Evolutionary conservation across 2,329 filamentous ascomycete species (phyloP).

Genomic region (Aplosporella prunicola): DNA sequence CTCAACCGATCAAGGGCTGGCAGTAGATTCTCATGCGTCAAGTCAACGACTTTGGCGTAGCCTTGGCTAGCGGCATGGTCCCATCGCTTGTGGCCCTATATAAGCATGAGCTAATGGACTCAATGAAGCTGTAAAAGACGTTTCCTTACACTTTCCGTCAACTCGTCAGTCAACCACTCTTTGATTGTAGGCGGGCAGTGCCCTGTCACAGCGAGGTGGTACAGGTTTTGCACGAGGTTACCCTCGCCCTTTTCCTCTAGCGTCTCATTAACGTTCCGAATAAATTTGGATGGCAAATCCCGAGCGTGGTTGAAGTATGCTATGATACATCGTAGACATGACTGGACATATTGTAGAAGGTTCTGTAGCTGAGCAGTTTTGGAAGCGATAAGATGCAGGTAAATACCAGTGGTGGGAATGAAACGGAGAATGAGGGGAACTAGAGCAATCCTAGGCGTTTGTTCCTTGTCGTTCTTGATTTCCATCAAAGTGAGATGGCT

Average conservation of each 20-base stretch:
- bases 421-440: conserved; percentile 77
- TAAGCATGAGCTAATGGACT: conserved; percentile 15
- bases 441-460: conserved; percentile 19
- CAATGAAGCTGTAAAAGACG: too few relatives aligned
- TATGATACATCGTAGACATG: conserved; percentile 68
- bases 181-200: conserved; percentile 65
- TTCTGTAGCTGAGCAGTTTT: conserved; percentile 85
- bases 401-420: conserved; percentile 65
- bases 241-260: conserved; percentile 56
- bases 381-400: conserved; percentile 73
- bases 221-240: conserved; percentile 64
- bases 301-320: conserved; percentile 76
- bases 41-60: conserved; percentile 63
- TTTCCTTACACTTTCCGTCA: conserved; percentile 61
- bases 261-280: conserved; percentile 67
- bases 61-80: conserved; percentile 75
- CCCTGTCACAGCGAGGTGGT: conserved; percentile 76
- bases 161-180: conserved; percentile 80
- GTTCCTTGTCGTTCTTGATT: conserved; percentile 30
- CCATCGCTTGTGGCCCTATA: conserved; percentile 91
- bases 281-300: conserved; percentile 68
- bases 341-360: conserved; percentile 71
- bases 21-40: conserved; percentile 80
- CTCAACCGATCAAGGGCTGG: conserved; percentile 77
- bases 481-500: conserved; percentile 63